Evolutionary conservation across 306 rosid species (phyloP).

Genomic region (Ceratonia siliqua): DNA sequence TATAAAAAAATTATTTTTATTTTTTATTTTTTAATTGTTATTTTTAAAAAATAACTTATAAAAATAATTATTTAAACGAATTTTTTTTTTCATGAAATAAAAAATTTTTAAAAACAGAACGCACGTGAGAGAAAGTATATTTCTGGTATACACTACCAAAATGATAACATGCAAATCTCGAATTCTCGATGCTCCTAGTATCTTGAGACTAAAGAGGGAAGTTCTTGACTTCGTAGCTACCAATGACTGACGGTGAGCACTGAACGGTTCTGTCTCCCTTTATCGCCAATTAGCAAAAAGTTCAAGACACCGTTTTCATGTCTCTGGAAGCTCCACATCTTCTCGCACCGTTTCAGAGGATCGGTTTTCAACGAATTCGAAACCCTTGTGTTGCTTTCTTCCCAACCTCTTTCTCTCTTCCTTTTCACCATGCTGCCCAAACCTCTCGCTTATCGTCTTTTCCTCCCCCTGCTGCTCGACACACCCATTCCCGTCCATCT

Average conservation of each 20-base stretch:
- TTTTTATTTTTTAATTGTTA: too few species aligned
- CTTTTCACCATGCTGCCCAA: background rate
- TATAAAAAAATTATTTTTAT: too few species aligned
- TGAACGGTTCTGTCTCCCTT: background rate
- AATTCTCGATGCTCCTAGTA: background rate
- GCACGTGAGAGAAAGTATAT: too few species aligned
- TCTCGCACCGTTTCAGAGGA: background rate
- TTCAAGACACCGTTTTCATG: slow-evolving; percentile 22
- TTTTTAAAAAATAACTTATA: too few species aligned
- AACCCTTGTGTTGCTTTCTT: background rate
- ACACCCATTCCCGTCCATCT: background rate
- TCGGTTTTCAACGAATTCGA: background rate
- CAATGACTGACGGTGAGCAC: too few species aligned
- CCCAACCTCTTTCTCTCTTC: slow-evolving; percentile 2
- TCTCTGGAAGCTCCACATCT: slow-evolving; percentile 34
- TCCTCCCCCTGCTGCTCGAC: background rate
- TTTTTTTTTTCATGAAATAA: too few species aligned
- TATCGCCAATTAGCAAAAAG: background rate
- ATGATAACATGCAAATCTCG: too few species aligned
- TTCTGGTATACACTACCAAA: too few species aligned
- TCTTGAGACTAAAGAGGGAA: background rate
- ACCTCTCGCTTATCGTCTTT: background rate
- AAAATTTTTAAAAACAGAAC: too few species aligned
- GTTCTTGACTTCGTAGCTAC: background rate
- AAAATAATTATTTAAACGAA: too few species aligned